Base-by-base conservation (phyloP, 805 yeast genomes). In the Nakazawaea ernobii region DNA sequence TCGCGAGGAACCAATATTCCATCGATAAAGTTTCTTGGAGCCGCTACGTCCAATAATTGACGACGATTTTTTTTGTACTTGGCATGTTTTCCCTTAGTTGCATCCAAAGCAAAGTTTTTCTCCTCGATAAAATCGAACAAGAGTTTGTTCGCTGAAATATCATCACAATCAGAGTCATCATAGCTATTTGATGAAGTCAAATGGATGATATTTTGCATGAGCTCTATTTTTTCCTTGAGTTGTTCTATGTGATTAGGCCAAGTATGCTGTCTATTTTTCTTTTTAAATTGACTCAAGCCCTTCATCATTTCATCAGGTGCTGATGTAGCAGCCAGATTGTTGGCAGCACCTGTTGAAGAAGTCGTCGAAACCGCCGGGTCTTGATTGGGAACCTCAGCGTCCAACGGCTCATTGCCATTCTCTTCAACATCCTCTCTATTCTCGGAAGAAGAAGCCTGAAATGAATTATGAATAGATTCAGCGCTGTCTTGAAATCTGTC, bases 1-100 rank as follows among this genome's bases (percentile, higher is more conserved):
- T 87, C 95, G 48, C 88, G 77, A 1, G 97, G 97, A 6, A 90
- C 76, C n/a, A 91, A 74, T 20, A 82, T 80, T 1, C 96, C 95
- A 37, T 84, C 66, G 41, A 70, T 63, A 56, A 82, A 82, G 24
- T 65, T 65, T 45, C 88, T 69, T 20, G 86, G 86, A 14, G 55
- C 45, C 8, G 53, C 43, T 42, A 48, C 28, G 11, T 46, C 49
- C 9, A 46, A 42, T 8, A 41, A 20, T 37, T 42, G 45, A 42
- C 46, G 51, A 15, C 48, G 45, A 41, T 40, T 47, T 28, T 38
- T 37, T 35, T 38, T 37, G 32, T 13, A 39, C 32, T 42, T 47
- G 17, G 46, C 46, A 27, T 32, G 38, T 33, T 47, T 47, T 10
- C 43, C 39, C 46, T 47, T 47, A 2, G 41, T 42, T 3, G 43